These are phyloP conservation scores for Paramecium caudatum DNA, from an alignment of 73 alveolate genomes.

Conservation along the genomic window DNA sequence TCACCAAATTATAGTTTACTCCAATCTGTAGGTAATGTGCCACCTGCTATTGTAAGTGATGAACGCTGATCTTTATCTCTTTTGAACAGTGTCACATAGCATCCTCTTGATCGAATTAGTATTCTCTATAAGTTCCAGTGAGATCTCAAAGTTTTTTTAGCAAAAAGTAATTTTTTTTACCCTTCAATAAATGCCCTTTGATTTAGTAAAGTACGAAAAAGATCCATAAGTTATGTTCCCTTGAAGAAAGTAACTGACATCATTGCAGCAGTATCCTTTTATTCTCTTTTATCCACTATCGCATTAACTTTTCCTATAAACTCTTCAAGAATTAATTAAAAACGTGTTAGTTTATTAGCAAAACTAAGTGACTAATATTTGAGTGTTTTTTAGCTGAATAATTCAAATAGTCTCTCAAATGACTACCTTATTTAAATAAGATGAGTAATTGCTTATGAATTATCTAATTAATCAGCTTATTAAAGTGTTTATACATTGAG, in stretches of 20 bases:
- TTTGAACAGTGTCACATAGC: background rate
- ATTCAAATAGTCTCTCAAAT: constrained; percentile 1
- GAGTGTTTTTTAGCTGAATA: background rate
- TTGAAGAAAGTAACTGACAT: background rate
- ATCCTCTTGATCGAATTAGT: background rate
- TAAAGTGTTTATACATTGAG: background rate
- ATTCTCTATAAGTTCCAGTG: background rate
- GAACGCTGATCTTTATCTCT: background rate
- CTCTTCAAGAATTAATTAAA: background rate
- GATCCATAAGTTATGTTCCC: background rate
- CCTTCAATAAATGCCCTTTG: background rate
- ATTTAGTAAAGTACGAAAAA: background rate
- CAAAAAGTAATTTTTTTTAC: background rate
- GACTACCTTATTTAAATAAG: background rate
- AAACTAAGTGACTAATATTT: background rate
- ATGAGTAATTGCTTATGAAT: background rate
- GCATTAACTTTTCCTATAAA: background rate
- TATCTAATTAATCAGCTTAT: background rate
- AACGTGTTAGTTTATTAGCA: background rate
- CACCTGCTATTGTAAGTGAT: background rate
- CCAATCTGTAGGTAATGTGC: background rate
- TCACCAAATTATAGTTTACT: background rate
- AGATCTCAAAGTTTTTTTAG: background rate
- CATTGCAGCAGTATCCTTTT: background rate
- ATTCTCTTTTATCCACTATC: background rate